These are phyloP conservation scores for Cucurbita maxima DNA, from an alignment of 306 rosid genomes.

Conservation along the genomic window DNA sequence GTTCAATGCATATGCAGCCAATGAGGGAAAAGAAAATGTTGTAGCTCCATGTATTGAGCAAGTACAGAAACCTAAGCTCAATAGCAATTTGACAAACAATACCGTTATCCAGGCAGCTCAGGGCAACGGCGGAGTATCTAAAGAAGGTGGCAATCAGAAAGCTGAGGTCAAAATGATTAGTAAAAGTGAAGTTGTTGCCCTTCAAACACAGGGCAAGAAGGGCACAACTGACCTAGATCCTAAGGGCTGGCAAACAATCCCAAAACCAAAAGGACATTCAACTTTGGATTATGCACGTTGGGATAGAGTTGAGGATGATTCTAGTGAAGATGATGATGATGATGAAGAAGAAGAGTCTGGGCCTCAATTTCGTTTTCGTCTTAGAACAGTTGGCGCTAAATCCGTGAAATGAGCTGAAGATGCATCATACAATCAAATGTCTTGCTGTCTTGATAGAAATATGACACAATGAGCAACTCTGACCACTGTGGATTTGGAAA, in stretches of 20 bases:
- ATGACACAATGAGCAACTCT: neutral
- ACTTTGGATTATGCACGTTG: conserved; percentile 78
- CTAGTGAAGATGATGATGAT: conserved; percentile 55
- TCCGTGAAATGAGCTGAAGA: conserved; percentile 45
- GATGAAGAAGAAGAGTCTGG: conserved; percentile 50
- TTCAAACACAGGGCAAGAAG: conserved; percentile 14
- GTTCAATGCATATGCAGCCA: conserved; percentile 12
- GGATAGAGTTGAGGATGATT: conserved; percentile 85
- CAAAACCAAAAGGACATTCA: conserved; percentile 92
- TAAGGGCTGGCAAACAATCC: conserved; percentile 82
- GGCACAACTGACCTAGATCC: conserved; percentile 29
- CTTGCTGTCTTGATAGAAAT: conserved; percentile 4
- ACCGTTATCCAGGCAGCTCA: conserved; percentile 17
- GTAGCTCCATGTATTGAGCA: conserved; percentile 14
- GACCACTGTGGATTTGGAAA: neutral
- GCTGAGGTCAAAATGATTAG: conserved; percentile 14
- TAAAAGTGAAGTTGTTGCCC: conserved; percentile 17
- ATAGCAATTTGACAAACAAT: conserved; percentile 14
- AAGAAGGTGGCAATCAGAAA: conserved; percentile 25
- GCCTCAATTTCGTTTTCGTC: conserved; percentile 71
- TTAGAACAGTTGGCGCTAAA: conserved; percentile 61
- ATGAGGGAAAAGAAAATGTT: conserved; percentile 13
- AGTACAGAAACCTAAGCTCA: conserved; percentile 19
- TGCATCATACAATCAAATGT: neutral
- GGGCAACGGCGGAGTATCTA: conserved; percentile 14